These are phyloP conservation scores for Backusella australiensis DNA, from an alignment of 192 early-diverging fungal genomes.

Conservation along the genomic window DNA sequence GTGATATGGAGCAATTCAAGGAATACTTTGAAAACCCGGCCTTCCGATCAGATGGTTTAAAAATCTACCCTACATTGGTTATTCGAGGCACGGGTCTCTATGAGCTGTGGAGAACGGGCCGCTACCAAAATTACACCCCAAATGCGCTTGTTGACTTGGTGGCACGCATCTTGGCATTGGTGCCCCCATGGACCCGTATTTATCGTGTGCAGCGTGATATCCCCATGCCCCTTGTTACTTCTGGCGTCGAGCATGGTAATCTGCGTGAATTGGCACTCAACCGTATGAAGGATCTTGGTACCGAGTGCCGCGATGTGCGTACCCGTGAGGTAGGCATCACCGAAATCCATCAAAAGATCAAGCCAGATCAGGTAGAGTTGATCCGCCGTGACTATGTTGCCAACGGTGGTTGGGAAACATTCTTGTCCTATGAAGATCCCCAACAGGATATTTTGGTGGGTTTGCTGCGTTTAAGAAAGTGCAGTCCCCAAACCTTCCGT, in stretches of 20 bases:
- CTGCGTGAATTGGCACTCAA: slow-evolving; percentile 92
- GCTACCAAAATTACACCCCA: slow-evolving; percentile 98
- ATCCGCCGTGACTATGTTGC: slow-evolving; percentile 97
- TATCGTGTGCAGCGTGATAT: slow-evolving; percentile 99
- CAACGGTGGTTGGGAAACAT: slow-evolving; percentile 99
- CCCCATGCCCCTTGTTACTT: slow-evolving; percentile 98
- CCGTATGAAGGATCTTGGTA: slow-evolving; percentile 96
- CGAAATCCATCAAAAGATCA: slow-evolving; percentile 95
- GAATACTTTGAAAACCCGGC: slow-evolving; percentile 98
- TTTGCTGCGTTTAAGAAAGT: slow-evolving; percentile 92
- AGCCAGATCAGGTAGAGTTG: slow-evolving; percentile 93
- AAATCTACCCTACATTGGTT: slow-evolving; percentile 98
- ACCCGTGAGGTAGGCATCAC: slow-evolving; percentile 98
- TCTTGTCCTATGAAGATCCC: slow-evolving; percentile 97
- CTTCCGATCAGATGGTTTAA: slow-evolving; percentile 97
- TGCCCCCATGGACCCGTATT: slow-evolving; percentile 98
- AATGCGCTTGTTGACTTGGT: slow-evolving; percentile 94
- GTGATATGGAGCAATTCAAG: slow-evolving; percentile 98
- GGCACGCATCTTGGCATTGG: slow-evolving; percentile 91
- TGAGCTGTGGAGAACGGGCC: slow-evolving; percentile 97
- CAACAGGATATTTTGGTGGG: slow-evolving; percentile 96
- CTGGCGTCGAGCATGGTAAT: slow-evolving; percentile 98
- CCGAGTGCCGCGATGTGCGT: slow-evolving; percentile 93
- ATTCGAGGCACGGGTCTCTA: slow-evolving; percentile 98
- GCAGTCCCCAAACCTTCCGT: slow-evolving; percentile 80